These are phyloP conservation scores for Debaryomyces psychrophilus DNA, from an alignment of 1,139 yeast species.

Conservation along the genomic window DNA sequence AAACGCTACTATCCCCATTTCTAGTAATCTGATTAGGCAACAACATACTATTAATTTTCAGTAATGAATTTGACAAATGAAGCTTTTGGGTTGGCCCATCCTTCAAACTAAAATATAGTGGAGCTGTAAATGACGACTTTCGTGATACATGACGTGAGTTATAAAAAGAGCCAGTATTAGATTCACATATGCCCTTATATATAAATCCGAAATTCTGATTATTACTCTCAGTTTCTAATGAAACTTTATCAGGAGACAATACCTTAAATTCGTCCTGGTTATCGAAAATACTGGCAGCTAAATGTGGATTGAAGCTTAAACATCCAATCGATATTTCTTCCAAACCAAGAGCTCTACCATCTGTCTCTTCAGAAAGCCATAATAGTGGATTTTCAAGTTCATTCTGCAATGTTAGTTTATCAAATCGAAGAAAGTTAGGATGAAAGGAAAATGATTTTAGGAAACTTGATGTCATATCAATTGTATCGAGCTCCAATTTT, in stretches of 20 bases:
- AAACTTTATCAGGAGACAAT: background rate
- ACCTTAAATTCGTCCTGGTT: background rate
- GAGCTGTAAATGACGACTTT: slow-evolving; percentile 33
- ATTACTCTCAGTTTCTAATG: background rate
- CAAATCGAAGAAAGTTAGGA: slow-evolving; percentile 45
- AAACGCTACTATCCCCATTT: slow-evolving; percentile 10
- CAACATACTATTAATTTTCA: slow-evolving; percentile 26
- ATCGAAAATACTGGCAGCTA: background rate
- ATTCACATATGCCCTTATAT: slow-evolving; percentile 9
- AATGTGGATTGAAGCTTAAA: slow-evolving; percentile 32
- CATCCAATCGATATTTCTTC: slow-evolving; percentile 42
- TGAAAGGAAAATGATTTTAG: slow-evolving; percentile 44
- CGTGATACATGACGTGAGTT: slow-evolving; percentile 23
- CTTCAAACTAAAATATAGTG: slow-evolving; percentile 24
- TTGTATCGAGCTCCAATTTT: slow-evolving; percentile 11
- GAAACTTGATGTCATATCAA: slow-evolving; percentile 16
- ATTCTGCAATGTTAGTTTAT: slow-evolving; percentile 31
- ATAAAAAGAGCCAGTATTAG: slow-evolving; percentile 8
- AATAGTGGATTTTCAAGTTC: slow-evolving; percentile 45
- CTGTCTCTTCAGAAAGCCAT: slow-evolving; percentile 34
- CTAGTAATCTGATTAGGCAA: slow-evolving; percentile 27
- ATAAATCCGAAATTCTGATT: background rate
- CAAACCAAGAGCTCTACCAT: slow-evolving; percentile 25
- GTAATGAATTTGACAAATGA: slow-evolving; percentile 16
- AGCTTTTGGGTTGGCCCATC: slow-evolving; percentile 19